Evolutionary conservation across 2,329 filamentous ascomycete species (phyloP).

Genomic region (Cladorrhinum sp.): DNA sequence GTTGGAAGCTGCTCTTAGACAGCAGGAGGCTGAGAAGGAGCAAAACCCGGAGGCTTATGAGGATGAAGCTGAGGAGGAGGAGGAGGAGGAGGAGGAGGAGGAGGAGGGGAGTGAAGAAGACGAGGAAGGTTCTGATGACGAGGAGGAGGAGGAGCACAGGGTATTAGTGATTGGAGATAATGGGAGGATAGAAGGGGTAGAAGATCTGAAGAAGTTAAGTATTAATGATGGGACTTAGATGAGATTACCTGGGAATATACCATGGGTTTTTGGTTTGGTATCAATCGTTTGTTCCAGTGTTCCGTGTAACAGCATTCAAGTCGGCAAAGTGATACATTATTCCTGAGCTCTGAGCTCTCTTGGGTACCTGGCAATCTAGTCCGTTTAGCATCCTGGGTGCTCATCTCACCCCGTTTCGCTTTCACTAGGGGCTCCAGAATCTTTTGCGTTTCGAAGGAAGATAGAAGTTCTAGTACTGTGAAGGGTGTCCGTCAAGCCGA

Average conservation of each 20-base stretch:
- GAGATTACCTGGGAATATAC: not conserved
- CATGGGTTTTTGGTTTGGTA: not conserved
- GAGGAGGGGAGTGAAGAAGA: no score
- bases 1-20: constrained; percentile 83
- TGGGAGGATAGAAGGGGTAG: constrained; percentile 2
- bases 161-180: constrained; percentile 15
- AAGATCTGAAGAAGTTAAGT: constrained; percentile 21
- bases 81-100: constrained; percentile 29
- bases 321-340: no score
- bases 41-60: constrained; percentile 31
- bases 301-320: not conserved
- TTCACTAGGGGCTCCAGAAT: no score
- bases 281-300: not conserved
- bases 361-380: no score
- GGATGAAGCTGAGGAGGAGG: constrained; percentile 33
- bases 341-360: no score
- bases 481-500: no score
- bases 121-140: no score
- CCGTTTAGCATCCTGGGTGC: no score
- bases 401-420: no score
- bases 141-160: constrained; percentile 29
- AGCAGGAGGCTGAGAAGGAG: constrained; percentile 56
- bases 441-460: no score
- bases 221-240: constrained; percentile 23
- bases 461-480: no score